Base-by-base conservation (phyloP, 2,329 filamentous ascomycete genomes). In the Botrytis aclada region DNA sequence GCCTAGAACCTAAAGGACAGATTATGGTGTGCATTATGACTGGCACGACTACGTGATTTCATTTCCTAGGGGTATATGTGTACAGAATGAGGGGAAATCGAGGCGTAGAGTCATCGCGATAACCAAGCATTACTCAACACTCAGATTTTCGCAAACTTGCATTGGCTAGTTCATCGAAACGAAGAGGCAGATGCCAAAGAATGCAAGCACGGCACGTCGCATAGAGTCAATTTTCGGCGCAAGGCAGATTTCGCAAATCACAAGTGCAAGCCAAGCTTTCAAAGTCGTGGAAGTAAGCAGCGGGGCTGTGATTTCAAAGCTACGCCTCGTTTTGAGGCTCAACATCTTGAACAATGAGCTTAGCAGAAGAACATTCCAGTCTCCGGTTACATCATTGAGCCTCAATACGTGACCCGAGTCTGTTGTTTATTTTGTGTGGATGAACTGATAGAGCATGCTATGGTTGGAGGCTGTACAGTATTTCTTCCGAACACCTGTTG, bases 61-160 rank as follows among this genome's bases (percentile, higher is more conserved):
- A 29, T 63, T 62, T 29, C 9, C 25, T 25, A 7, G 34, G 32
- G 34, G 34, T 29, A 39, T 22, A 67, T 43, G 22, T 69, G 65
- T 32, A 69, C 29, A 58, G 14, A 54, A 67, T 37, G 54, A 70
- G 67, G 67, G 67, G 67, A 34, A 61, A 16, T 51, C 2, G 37
- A 70, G 69, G 69, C 56, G 56, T 63, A 70, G 69, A 70, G 69
- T 70, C 69, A 70, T 70, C 22, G 39, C 43, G 54, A 47, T 39
- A 37, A 62, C 41, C 20, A 37, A 45, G n/a, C 16, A 43, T 61
- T 45, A 70, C 67, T 70, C 43, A 58, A 58, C n/a, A 63, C 16
- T n/a, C 3, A 14, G 29, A 22, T 32, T 32, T 56, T 41, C 18
- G 47, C 47, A 67, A 54, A 32, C 65, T 41, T 41, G 37, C 47